phyloP scores from a whole-genome alignment of 2,329 filamentous ascomycete species.

The Ambrosiella xylebori region DNA sequence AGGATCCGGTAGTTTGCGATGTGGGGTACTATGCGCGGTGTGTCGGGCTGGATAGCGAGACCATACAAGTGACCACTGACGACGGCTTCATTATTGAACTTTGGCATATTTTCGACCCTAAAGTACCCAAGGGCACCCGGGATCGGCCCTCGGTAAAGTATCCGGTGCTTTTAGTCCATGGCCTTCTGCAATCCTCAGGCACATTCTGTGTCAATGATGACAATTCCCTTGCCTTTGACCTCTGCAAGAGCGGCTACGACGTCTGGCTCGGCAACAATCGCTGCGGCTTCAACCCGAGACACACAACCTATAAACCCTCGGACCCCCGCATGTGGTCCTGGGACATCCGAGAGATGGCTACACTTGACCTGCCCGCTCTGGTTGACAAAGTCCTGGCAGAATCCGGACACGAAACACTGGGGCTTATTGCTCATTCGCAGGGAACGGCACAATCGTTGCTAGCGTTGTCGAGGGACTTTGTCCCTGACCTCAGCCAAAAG shows the following conservation, averaged over 20 bases:
- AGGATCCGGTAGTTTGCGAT: constrained; percentile 62
- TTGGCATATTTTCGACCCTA: constrained; percentile 77
- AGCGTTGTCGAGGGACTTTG: constrained; percentile 74
- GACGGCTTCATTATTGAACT: constrained; percentile 82
- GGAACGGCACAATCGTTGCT: constrained; percentile 81
- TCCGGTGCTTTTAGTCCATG: constrained; percentile 74
- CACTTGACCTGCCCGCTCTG: constrained; percentile 70
- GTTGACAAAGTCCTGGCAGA: constrained; percentile 62
- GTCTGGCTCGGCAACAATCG: constrained; percentile 93
- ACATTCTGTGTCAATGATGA: constrained; percentile 86
- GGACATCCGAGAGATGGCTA: constrained; percentile 90
- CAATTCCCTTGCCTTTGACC: constrained; percentile 74
- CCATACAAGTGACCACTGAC: constrained; percentile 73
- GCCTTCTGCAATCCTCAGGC: constrained; percentile 71
- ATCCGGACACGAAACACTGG: constrained; percentile 40
- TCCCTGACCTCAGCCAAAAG: constrained; percentile 65
- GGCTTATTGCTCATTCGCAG: constrained; percentile 74
- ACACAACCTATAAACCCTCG: constrained; percentile 48
- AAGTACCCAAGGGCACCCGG: constrained; percentile 33
- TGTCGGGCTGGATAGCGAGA: constrained; percentile 73
- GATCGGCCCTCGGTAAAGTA: constrained; percentile 34
- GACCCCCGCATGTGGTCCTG: constrained; percentile 94
- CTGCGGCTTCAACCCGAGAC: constrained; percentile 67
- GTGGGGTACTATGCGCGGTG: constrained; percentile 72
- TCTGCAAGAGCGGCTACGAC: constrained; percentile 83